phyloP scores from a whole-genome alignment of 2,329 filamentous ascomycete species.

The Apiospora saccharicola region DNA sequence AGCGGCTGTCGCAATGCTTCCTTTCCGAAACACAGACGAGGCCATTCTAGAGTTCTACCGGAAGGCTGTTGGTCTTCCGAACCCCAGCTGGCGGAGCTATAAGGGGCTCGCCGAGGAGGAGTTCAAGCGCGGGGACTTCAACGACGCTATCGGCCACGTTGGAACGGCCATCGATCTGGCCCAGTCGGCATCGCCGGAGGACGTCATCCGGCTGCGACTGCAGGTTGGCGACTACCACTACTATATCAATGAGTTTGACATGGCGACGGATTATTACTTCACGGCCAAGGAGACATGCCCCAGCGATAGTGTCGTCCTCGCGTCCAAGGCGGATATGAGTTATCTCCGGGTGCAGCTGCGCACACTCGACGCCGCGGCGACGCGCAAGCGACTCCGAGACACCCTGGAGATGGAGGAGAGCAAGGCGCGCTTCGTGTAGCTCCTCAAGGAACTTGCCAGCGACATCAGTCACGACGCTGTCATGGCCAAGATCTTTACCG shows the following conservation, averaged over 20 bases:
- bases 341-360: background rate
- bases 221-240: conserved; percentile 29
- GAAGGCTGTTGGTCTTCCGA: conserved; percentile 25
- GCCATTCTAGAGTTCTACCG: conserved; percentile 20
- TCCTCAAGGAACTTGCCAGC: conserved; percentile 31
- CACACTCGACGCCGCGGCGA: conserved; percentile 9
- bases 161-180: background rate
- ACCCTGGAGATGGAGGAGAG: conserved; percentile 22
- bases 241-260: background rate
- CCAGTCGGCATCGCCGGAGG: conserved; percentile 1
- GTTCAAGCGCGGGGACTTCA: background rate
- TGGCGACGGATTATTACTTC: conserved; percentile 30
- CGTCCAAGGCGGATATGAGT: background rate
- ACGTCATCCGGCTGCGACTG: conserved; percentile 26
- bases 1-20: background rate
- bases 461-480: conserved; percentile 29
- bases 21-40: background rate
- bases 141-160: background rate
- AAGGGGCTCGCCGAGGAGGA: conserved; percentile 29
- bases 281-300: conserved; percentile 22
- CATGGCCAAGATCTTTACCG: conserved; percentile 31
- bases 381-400: conserved; percentile 24
- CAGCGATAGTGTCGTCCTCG: background rate
- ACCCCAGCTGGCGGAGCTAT: conserved; percentile 26
- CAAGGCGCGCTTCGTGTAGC: conserved; percentile 25